Conservation (phyloP, 2,329 filamentous ascomycete genomes). For the Talaromyces verruculosus region DNA sequence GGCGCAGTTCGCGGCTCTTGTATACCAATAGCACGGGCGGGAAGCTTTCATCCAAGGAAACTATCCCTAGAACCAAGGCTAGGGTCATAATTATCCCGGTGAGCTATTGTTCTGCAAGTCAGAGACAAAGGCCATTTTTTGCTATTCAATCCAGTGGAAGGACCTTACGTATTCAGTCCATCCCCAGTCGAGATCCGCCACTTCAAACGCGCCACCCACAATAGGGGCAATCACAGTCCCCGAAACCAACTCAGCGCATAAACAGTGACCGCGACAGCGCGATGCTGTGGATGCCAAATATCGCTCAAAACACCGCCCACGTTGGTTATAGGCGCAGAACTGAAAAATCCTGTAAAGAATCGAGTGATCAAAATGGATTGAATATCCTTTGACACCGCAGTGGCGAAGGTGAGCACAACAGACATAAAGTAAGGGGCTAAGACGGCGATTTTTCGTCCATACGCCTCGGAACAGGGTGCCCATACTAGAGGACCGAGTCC, state of each 20-base stretch:
- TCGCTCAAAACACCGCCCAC: constrained; percentile 68
- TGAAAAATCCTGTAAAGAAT: constrained; percentile 64
- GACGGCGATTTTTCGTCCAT: constrained; percentile 46
- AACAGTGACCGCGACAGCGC: constrained; percentile 29
- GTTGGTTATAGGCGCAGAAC: constrained; percentile 65
- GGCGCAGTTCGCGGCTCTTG: not conserved
- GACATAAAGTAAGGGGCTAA: constrained; percentile 54
- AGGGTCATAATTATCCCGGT: not conserved
- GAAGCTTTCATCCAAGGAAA: constrained; percentile 48
- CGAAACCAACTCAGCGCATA: not conserved
- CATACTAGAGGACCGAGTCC: constrained; percentile 59
- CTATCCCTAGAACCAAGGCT: not conserved
- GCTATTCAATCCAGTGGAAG: too few species aligned
- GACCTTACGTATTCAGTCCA: constrained; percentile 53
- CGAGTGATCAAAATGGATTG: constrained; percentile 33
- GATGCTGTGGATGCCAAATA: constrained; percentile 59
- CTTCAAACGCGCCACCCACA: constrained; percentile 51
- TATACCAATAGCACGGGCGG: not conserved
- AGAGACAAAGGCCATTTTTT: too few species aligned
- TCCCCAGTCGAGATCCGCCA: constrained; percentile 49
- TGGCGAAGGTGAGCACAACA: not conserved
- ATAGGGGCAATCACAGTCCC: constrained; percentile 51
- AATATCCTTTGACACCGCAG: not conserved
- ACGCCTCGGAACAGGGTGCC: constrained; percentile 61
- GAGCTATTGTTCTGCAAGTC: constrained; percentile 28